Base-by-base conservation (phyloP, 2,329 filamentous ascomycete species). In the Ophiostoma sp. region DNA sequence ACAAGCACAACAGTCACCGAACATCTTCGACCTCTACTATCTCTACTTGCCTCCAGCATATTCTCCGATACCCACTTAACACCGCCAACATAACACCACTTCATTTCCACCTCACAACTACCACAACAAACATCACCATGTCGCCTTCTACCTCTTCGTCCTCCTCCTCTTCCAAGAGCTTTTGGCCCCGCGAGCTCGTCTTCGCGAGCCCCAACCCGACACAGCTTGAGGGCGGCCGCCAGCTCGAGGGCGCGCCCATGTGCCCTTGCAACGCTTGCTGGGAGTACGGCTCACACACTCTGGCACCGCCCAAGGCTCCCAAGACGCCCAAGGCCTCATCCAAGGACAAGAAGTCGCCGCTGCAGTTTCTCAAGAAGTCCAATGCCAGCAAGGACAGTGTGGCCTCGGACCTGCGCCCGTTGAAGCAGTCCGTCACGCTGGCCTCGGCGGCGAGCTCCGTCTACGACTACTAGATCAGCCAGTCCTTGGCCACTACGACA, bases 181-280 rank as follows among this genome's bases (percentile, higher is more conserved):
- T 71, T 68, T 72, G 72, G 72, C 59, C 72, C 19, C 31, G 57
- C 55, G 11, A 61, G 9, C 59, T 75, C 39, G 36, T 75, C 31
- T 33, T 71, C 17, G 63, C 63, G 17, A 73, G 70, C 42, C 74
- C 75, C n/a, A 50, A 76, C 64, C 75, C 75, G 22, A 48, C 39
- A 11, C 61, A 39, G 45, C 72, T 74, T 5, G 61, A 70, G 22
- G 64, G 63, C n/a, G 74, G 75, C 33, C 57, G 39, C 36, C 75
- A 74, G 57, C 33, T 59, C 52, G 71, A 75, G 2, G 42, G 28
- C 5, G 71, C 75, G 1, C 75, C 75, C 28, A 74, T 76, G 75
- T 76, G 75, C 33, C 75, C 75, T 4, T 76, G 75, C 72, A 63
- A 64, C 36, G 57, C 28, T 8, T 76, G 75, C 72, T 76, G 74